Evolutionary conservation across 1,284 basidiomycete genomes (phyloP), one percentile per base, ranked within the genome.

Genomic region (Fomitopsis palustris): DNA sequence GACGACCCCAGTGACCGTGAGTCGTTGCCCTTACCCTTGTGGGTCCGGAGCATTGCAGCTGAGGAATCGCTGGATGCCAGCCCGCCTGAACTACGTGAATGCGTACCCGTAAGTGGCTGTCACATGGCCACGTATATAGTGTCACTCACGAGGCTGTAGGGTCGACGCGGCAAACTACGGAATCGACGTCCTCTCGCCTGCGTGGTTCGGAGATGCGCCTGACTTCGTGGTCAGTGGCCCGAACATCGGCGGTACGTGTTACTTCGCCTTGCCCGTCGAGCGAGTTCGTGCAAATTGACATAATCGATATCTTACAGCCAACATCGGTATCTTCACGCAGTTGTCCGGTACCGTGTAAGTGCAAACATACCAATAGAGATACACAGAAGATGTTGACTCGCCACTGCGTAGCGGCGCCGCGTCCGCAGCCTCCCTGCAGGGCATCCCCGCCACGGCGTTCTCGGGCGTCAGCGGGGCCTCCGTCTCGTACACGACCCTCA

Each of bases 391-490:
- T 42, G 25, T 29, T 35, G 2, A 31, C 17, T 2, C 3, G 19
- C 25, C n/a, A n/a, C n/a, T 2, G 10, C 8, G 1, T 59, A 25
- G 81, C 14, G 81, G 81, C 16, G 81, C 80, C 0, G 79, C 81
- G 12, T 72, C 72, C 27, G 80, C 79, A 64, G 79, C 79, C 1
- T 75, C 76, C 0, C 67, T 74, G 37, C 72, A 77, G 64, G 80
- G 80, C 19, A 71, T 83, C 35, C 81, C 82, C 3, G 76, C 81
- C 4, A 71, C 78, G 41, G 81, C 81, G 1, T 82, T 83, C 71
- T 82, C 80, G 4, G 81, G 78, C 10, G 64, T 64, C 16, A 73
- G 73, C 25, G 75, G 70, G n/a, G 71, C 77, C 0, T 70, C 76
- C 55, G 75, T 78, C 16, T 78, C 80, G 12, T 83, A 76, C 69